A percentile compares a stretch with the other conserved stretches of the same genome.
Conservation (phyloP, 176 grass and related monocot species). For the sorghum (Sorghum bicolor) region Sorghum_bicolor_NCBIv3 NC_012873.2:6856501-6857000, state of each 20-base stretch:
- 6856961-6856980: constrained; percentile 7
- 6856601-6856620: constrained; percentile 28
- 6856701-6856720: constrained; percentile 51
- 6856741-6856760: neutral
- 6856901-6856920: neutral
- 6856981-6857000: constrained; percentile 32
- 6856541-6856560: constrained; percentile 55
- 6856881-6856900: constrained; percentile 54
- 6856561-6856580: constrained; percentile 19
- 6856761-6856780: neutral
- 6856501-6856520: constrained; percentile 78
- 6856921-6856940: constrained; percentile 20
- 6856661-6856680: constrained; percentile 35
- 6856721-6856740: constrained; percentile 35
- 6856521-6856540: constrained; percentile 93
- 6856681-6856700: constrained; percentile 32
- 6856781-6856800: neutral
- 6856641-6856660: constrained; percentile 58
- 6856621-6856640: constrained; percentile 50
- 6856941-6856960: neutral
- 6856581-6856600: constrained; percentile 40
- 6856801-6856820: neutral
- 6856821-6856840: neutral
- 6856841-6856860: neutral
- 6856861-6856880: constrained; percentile 54